These are phyloP conservation scores for Cladosporium sp. DNA, from an alignment of 2,329 filamentous ascomycete species.

Conservation along the genomic window DNA sequence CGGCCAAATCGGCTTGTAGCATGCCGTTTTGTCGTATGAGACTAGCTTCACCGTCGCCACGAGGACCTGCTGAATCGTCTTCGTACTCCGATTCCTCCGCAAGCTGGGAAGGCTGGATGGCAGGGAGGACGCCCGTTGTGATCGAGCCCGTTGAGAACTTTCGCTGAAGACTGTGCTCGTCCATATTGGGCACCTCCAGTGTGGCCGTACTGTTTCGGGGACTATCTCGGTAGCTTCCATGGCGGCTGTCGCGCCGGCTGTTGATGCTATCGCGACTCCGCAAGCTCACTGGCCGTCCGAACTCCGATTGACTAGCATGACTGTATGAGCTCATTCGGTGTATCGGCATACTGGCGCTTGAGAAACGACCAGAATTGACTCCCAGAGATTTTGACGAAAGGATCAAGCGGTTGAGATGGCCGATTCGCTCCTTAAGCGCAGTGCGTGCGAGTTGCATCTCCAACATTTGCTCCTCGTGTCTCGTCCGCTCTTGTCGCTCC, in stretches of 20 bases:
- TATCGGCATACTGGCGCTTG: slow-evolving; percentile 41
- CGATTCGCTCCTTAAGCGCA: slow-evolving; percentile 93
- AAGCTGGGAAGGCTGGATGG: slow-evolving; percentile 32
- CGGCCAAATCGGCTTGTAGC: slow-evolving; percentile 90
- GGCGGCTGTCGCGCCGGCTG: slow-evolving; percentile 30
- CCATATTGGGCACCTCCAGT: slow-evolving; percentile 40
- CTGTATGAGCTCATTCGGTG: slow-evolving; percentile 40
- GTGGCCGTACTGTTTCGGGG: slow-evolving; percentile 27
- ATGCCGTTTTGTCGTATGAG: slow-evolving; percentile 82
- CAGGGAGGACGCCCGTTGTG: slow-evolving; percentile 33
- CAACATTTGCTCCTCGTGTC: slow-evolving; percentile 92
- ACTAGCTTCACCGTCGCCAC: slow-evolving; percentile 81
- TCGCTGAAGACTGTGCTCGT: slow-evolving; percentile 30
- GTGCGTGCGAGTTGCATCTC: slow-evolving; percentile 98
- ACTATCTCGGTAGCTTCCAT: slow-evolving; percentile 22
- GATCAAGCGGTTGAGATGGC: slow-evolving; percentile 92
- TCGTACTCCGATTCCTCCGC: slow-evolving; percentile 40
- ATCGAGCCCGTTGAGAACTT: slow-evolving; percentile 35
- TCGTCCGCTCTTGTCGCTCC: slow-evolving; percentile 70
- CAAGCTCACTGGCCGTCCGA: slow-evolving; percentile 34
- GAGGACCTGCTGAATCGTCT: slow-evolving; percentile 66
- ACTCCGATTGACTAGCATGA: slow-evolving; percentile 33
- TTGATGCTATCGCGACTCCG: slow-evolving; percentile 31
- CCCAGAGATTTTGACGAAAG: slow-evolving; percentile 93
- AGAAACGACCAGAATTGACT: slow-evolving; percentile 77